Evolutionary conservation across 768 basidiomycete genomes (phyloP).

Genomic region (Kwoniella mangroviensis): DNA sequence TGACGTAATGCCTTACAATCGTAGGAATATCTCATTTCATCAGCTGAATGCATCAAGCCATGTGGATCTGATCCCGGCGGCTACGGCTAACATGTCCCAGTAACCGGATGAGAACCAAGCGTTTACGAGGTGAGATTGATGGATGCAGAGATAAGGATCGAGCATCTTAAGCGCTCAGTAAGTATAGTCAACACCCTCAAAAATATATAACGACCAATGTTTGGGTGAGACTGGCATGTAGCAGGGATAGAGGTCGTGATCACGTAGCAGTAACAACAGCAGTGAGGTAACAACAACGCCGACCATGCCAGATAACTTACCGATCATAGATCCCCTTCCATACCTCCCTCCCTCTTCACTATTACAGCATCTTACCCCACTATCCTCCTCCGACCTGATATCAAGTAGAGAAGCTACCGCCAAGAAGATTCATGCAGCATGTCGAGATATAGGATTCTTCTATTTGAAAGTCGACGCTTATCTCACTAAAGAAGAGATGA

Average conservation of each 20-base stretch:
- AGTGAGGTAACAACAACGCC: no score
- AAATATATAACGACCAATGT: not conserved
- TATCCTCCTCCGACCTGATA: slow-evolving; percentile 58
- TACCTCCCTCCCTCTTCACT: slow-evolving; percentile 54
- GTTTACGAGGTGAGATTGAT: not conserved
- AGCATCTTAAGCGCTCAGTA: not conserved
- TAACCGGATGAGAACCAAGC: not conserved
- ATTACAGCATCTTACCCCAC: slow-evolving; percentile 45
- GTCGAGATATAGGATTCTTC: slow-evolving; percentile 83
- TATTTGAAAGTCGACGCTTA: slow-evolving; percentile 63
- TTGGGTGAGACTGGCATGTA: no score
- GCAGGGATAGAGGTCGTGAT: no score
- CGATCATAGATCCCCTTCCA: slow-evolving; percentile 74
- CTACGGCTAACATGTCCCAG: not conserved
- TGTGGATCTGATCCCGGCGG: not conserved
- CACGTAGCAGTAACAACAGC: no score
- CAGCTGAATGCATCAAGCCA: not conserved
- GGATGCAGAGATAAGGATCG: not conserved
- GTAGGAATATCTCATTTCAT: no score
- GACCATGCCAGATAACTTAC: slow-evolving; percentile 57
- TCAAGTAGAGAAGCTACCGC: slow-evolving; percentile 56
- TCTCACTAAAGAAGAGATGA: slow-evolving; percentile 66
- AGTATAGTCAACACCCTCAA: no score
- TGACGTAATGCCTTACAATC: no score
- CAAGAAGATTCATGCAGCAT: slow-evolving; percentile 71